phyloP scores from a whole-genome alignment of 495 filamentous ascomycete genomes.

The Annulohypoxylon stygium region DNA sequence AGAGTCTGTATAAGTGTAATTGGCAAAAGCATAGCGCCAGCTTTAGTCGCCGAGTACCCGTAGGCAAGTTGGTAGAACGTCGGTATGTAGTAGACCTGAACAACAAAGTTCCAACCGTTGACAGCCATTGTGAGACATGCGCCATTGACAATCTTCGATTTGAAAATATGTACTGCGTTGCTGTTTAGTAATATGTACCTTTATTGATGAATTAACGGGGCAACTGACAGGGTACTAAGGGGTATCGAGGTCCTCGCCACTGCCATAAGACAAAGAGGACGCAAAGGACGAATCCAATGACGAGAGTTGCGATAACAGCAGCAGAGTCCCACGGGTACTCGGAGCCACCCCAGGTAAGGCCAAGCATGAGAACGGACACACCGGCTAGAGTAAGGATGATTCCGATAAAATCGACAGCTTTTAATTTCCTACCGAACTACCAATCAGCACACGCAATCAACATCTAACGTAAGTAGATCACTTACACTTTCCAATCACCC shows the following conservation, averaged over 20 bases:
- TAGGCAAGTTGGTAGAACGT: constrained; percentile 69
- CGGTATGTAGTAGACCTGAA: constrained; percentile 68
- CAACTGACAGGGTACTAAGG: constrained; percentile 53
- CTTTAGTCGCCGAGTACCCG: constrained; percentile 63
- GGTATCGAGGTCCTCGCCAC: constrained; percentile 55
- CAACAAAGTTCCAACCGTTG: constrained; percentile 68
- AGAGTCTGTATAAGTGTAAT: constrained; percentile 66
- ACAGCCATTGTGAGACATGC: constrained; percentile 68
- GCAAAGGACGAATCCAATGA: constrained; percentile 59
- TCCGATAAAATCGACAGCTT: constrained; percentile 62
- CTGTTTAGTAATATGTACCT: constrained; percentile 40
- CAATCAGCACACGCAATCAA: neutral
- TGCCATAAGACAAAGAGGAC: constrained; percentile 65
- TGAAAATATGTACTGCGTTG: constrained; percentile 64
- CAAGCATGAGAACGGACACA: constrained; percentile 50
- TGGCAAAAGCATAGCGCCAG: constrained; percentile 66
- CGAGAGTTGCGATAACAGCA: constrained; percentile 63
- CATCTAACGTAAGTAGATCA: neutral
- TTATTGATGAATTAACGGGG: neutral
- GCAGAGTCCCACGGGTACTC: constrained; percentile 64
- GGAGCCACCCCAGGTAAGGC: constrained; percentile 65
- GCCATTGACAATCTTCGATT: constrained; percentile 63
- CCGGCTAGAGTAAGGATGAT: constrained; percentile 42
- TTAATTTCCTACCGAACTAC: constrained; percentile 54
- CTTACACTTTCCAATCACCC: constrained; percentile 62